Evolutionary conservation across 2,329 filamentous ascomycete genomes (phyloP).

Genomic region (Aspergillus uvarum): DNA sequence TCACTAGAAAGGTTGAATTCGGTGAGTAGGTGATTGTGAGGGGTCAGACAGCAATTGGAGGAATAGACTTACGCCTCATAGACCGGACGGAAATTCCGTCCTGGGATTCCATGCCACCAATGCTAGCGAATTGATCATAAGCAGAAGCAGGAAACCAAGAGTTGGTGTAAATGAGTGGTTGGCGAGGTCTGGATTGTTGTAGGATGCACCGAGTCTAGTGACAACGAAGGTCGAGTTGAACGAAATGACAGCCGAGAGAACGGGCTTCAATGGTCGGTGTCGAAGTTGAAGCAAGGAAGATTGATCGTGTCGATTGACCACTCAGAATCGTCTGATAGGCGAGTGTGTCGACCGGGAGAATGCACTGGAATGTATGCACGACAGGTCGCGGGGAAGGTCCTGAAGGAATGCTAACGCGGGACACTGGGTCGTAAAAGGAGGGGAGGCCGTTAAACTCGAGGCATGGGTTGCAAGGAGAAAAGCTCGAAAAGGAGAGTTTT

Average conservation of each 20-base stretch:
- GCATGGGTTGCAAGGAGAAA: slow-evolving; percentile 7
- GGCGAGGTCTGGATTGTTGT: background rate
- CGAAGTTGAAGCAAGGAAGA: slow-evolving; percentile 16
- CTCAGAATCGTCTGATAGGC: slow-evolving; percentile 18
- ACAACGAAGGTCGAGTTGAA: background rate
- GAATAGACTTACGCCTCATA: slow-evolving; percentile 64
- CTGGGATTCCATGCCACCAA: slow-evolving; percentile 44
- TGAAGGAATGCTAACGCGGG: slow-evolving; percentile 30
- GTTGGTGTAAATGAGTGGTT: background rate
- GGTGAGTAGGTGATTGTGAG: slow-evolving; percentile 16
- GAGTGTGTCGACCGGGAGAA: slow-evolving; percentile 36
- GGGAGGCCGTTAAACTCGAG: slow-evolving; percentile 18
- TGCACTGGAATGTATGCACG: slow-evolving; percentile 27
- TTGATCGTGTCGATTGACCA: slow-evolving; percentile 16
- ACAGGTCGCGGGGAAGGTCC: slow-evolving; percentile 24
- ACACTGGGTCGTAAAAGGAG: slow-evolving; percentile 14
- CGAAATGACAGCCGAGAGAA: slow-evolving; percentile 8
- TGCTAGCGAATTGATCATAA: slow-evolving; percentile 32
- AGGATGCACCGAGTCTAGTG: slow-evolving; percentile 3
- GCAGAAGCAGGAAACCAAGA: slow-evolving; percentile 15
- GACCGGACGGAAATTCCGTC: slow-evolving; percentile 59
- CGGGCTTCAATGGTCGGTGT: slow-evolving; percentile 7
- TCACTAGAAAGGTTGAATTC: slow-evolving; percentile 60
- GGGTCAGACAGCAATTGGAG: background rate
- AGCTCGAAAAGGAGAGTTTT: background rate